phyloP scores from a whole-genome alignment of 441 rosid species.

The Metrosideros polymorpha region DNA sequence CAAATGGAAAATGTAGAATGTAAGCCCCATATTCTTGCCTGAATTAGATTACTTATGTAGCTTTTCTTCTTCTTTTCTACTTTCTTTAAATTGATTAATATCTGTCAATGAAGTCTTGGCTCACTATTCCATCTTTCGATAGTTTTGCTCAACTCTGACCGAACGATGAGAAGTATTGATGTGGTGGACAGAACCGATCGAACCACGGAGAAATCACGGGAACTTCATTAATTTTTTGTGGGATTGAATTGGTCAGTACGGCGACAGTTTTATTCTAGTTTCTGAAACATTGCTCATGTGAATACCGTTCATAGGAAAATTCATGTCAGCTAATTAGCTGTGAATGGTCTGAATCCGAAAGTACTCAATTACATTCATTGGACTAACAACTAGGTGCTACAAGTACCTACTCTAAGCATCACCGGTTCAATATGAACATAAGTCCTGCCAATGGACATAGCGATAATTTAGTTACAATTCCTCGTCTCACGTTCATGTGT shows the following conservation, averaged over 20 bases:
- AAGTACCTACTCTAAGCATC: background rate
- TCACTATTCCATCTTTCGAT: background rate
- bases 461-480: background rate
- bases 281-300: background rate
- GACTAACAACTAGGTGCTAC: background rate
- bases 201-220: background rate
- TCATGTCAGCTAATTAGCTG: background rate
- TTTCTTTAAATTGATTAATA: background rate
- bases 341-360: background rate
- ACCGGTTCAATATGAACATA: background rate
- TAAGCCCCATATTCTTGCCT: background rate
- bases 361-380: background rate
- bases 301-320: background rate
- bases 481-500: background rate
- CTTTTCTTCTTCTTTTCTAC: background rate
- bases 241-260: background rate
- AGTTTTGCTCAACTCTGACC: background rate
- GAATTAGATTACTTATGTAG: background rate
- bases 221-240: background rate
- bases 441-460: background rate
- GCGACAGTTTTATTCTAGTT: background rate
- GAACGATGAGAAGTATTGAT: background rate
- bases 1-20: background rate
- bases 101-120: background rate
- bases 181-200: background rate